Conservation (phyloP, 768 basidiomycete genomes). For the Hirschioporus abietinus region DNA sequence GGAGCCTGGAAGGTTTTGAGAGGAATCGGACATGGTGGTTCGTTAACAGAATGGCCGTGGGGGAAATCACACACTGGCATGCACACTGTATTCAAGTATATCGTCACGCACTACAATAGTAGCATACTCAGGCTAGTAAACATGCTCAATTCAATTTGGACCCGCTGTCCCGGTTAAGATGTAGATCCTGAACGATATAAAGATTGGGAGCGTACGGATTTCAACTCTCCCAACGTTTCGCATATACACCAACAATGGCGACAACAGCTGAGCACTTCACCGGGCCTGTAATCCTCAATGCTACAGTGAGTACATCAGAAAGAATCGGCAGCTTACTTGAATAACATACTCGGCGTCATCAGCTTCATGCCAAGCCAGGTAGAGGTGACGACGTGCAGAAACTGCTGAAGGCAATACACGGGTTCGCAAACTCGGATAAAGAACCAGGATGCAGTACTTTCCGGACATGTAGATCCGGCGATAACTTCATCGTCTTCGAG, state of each 20-base stretch:
- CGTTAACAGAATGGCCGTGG: not conserved
- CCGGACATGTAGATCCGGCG: not conserved
- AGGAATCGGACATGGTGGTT: not conserved
- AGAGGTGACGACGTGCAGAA: not conserved
- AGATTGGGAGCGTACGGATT: not conserved
- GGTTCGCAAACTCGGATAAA: not conserved
- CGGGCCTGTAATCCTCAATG: not conserved
- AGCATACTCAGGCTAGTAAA: too few species aligned
- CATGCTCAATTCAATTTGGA: not conserved
- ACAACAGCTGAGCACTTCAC: not conserved
- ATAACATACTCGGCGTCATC: not conserved
- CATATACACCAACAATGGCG: not conserved
- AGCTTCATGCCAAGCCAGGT: not conserved
- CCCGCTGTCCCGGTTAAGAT: not conserved
- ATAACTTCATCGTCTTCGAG: not conserved
- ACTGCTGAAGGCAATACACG: not conserved
- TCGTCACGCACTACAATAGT: too few species aligned
- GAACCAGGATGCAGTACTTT: not conserved
- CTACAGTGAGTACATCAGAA: not conserved
- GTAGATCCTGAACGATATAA: not conserved
- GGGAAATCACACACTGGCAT: not conserved
- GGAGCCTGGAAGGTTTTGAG: conserved; percentile 21
- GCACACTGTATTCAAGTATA: too few species aligned
- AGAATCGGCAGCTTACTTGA: not conserved
- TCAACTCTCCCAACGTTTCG: not conserved